A percentile compares a stretch with the other conserved stretches of the same genome.
phyloP scores from a whole-genome alignment of 2,329 filamentous ascomycete genomes.

The Cercospora janseana region DNA sequence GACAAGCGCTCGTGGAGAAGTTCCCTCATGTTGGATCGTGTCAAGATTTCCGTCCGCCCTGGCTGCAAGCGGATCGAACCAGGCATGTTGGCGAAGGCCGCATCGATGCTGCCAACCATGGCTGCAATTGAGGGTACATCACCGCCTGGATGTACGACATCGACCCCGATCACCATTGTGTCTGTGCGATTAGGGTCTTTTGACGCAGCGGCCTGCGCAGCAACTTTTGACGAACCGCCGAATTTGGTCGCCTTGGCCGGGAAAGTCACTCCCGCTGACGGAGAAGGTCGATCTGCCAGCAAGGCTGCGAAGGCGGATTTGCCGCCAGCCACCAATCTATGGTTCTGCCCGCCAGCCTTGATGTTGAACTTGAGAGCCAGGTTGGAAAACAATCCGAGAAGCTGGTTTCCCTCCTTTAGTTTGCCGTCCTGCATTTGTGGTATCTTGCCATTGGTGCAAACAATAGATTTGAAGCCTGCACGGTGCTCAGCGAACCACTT shows the following conservation, averaged over 20 bases:
- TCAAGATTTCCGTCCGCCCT: slow-evolving; percentile 32
- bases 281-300: not conserved
- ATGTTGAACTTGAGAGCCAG: slow-evolving; percentile 14
- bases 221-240: not conserved
- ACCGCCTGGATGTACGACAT: slow-evolving; percentile 44
- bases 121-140: slow-evolving; percentile 43
- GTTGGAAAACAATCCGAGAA: slow-evolving; percentile 1
- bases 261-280: not conserved
- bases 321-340: not conserved
- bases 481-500: not conserved
- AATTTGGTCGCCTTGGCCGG: too few species aligned
- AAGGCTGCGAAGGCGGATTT: not conserved
- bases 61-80: slow-evolving; percentile 41
- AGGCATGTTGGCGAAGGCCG: slow-evolving; percentile 33
- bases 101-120: slow-evolving; percentile 43
- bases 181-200: not conserved
- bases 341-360: slow-evolving; percentile 6
- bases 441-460: not conserved
- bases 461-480: not conserved
- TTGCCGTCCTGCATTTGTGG: not conserved
- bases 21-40: slow-evolving; percentile 23
- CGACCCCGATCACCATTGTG: slow-evolving; percentile 45
- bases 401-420: not conserved
- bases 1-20: slow-evolving; percentile 35
- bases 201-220: not conserved